Evolutionary conservation across 352 stramenopile genomes (phyloP).

Genomic region (Phytopythium ostracodes): DNA sequence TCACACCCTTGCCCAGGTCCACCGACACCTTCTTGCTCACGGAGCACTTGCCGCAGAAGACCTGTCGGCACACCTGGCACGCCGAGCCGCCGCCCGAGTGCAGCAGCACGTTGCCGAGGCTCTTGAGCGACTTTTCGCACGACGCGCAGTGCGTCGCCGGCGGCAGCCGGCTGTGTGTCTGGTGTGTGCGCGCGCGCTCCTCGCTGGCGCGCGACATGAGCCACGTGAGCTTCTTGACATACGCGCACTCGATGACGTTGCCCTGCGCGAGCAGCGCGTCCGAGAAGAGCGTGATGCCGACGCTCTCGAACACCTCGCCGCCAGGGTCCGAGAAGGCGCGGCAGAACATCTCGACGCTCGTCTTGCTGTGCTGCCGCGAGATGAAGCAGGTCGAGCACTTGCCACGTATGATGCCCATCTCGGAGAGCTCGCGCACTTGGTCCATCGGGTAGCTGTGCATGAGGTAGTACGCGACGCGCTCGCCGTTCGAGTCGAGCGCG

Average conservation of each 20-base stretch:
- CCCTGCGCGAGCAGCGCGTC: slow-evolving; percentile 30
- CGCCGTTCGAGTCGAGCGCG: slow-evolving; percentile 22
- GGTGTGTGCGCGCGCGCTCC: slow-evolving; percentile 14
- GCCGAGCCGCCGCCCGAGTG: slow-evolving; percentile 18
- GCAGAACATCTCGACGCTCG: slow-evolving; percentile 40
- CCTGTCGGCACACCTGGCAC: slow-evolving; percentile 37
- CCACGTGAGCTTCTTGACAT: slow-evolving; percentile 69
- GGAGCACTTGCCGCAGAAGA: slow-evolving; percentile 48
- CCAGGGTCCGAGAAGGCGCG: slow-evolving; percentile 39
- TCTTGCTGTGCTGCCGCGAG: slow-evolving; percentile 19
- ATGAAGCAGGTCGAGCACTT: slow-evolving; percentile 41
- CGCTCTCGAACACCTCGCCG: slow-evolving; percentile 29
- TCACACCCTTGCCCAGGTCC: slow-evolving; percentile 30
- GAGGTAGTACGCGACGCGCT: slow-evolving; percentile 21
- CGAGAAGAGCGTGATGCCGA: slow-evolving; percentile 32
- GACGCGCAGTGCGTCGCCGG: slow-evolving; percentile 17
- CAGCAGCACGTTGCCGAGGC: slow-evolving; percentile 26
- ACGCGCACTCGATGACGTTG: slow-evolving; percentile 47
- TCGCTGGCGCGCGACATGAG: slow-evolving; percentile 23
- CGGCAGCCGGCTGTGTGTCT: slow-evolving; percentile 13
- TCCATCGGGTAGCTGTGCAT: slow-evolving; percentile 36
- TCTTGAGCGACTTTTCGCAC: slow-evolving; percentile 30
- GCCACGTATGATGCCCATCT: slow-evolving; percentile 32
- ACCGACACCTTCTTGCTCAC: slow-evolving; percentile 41
- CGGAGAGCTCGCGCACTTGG: slow-evolving; percentile 22